Percentiles rank a stretch among this genome's conserved stretches.
phyloP scores from a whole-genome alignment of 306 rosid genomes.

The Corylus avellana region DNA sequence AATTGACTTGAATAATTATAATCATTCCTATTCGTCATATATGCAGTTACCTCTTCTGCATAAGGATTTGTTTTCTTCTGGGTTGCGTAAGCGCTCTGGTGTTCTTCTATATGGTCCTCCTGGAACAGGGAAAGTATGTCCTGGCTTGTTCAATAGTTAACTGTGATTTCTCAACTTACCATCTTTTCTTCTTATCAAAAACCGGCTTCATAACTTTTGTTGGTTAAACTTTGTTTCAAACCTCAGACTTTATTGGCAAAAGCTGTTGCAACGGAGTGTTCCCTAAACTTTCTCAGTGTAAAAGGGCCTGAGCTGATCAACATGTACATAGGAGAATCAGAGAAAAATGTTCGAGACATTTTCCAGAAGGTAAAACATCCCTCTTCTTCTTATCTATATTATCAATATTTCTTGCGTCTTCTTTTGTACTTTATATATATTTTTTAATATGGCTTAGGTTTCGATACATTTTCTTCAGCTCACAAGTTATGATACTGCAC shows the following conservation, averaged over 20 bases:
- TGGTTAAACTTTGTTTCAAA: conserved; percentile 22
- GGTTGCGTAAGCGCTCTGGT: conserved; percentile 91
- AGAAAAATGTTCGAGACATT: conserved; percentile 89
- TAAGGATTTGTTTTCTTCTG: conserved; percentile 90
- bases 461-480: conserved; percentile 14
- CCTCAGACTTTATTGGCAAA: conserved; percentile 86
- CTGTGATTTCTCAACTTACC: conserved; percentile 16
- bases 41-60: conserved; percentile 89
- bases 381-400: not conserved
- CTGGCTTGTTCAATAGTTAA: not conserved
- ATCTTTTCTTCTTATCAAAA: conserved; percentile 1
- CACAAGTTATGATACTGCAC: conserved; percentile 7
- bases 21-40: conserved; percentile 22
- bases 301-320: conserved; percentile 97
- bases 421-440: no score
- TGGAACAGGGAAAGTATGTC: conserved; percentile 93
- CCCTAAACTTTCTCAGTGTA: conserved; percentile 91
- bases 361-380: conserved; percentile 71
- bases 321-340: conserved; percentile 99
- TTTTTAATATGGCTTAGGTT: not conserved
- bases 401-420: conserved; percentile 23
- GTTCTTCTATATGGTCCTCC: conserved; percentile 96
- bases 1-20: not conserved
- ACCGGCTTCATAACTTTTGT: conserved; percentile 17
- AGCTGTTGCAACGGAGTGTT: conserved; percentile 98